Percentiles rank a stretch among this genome's conserved stretches.
Conservation (phyloP, 768 basidiomycete species). For the Leccinum ochraceum region DNA sequence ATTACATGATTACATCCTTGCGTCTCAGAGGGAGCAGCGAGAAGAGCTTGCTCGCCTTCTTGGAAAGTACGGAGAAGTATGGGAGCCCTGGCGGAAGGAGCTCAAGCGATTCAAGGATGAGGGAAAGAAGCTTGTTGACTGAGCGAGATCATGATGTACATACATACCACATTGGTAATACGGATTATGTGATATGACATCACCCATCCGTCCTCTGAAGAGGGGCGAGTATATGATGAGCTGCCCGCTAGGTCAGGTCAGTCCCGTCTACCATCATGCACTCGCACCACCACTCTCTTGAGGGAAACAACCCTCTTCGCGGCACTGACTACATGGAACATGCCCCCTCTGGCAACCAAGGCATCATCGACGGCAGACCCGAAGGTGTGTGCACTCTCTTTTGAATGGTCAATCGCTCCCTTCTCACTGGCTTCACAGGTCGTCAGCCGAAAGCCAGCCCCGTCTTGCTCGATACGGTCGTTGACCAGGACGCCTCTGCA, state of each 20-base stretch:
- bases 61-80: slow-evolving; percentile 82
- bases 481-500: slow-evolving; percentile 35
- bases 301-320: slow-evolving; percentile 19
- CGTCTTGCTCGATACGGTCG: slow-evolving; percentile 29
- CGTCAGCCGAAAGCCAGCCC: slow-evolving; percentile 16
- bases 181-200: slow-evolving; percentile 18
- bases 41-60: slow-evolving; percentile 73
- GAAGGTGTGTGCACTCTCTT: slow-evolving; percentile 8
- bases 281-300: slow-evolving; percentile 21
- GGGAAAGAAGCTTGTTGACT: slow-evolving; percentile 57
- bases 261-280: slow-evolving; percentile 14
- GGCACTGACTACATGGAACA: slow-evolving; percentile 19
- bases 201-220: background rate
- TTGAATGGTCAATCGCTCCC: no score
- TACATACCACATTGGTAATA: background rate
- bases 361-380: slow-evolving; percentile 23
- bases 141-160: slow-evolving; percentile 7
- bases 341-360: slow-evolving; percentile 15
- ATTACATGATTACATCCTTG: background rate
- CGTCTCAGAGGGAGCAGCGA: slow-evolving; percentile 72
- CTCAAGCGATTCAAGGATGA: slow-evolving; percentile 72
- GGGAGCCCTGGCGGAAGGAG: slow-evolving; percentile 86
- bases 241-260: background rate
- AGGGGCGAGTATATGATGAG: slow-evolving; percentile 3
- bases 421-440: slow-evolving; percentile 6